Evolutionary conservation across 208 protist genomes (phyloP).

Genomic region (Leishmania amazonensis): DNA sequence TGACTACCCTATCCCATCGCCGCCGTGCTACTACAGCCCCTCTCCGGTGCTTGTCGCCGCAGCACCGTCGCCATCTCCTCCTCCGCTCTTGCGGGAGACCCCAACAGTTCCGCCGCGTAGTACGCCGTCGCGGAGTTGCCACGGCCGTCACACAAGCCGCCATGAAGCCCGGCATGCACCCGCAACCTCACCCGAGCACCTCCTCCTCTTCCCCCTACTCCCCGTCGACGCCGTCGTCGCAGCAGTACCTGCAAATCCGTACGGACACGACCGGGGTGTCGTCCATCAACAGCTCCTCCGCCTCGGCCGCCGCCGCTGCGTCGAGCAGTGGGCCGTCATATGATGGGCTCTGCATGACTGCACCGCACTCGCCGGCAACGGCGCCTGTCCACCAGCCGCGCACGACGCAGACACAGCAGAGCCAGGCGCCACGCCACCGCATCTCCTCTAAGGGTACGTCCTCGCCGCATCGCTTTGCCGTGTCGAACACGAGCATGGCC

Average conservation of each 20-base stretch:
- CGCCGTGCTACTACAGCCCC: not conserved
- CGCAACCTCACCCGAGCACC: not conserved
- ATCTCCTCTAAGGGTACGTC: not conserved
- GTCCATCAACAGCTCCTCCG: constrained; percentile 21
- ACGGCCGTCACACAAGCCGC: not conserved
- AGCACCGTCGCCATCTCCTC: not conserved
- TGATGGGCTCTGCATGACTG: not conserved
- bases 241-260: constrained; percentile 23
- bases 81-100: not conserved
- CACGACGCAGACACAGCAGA: constrained; percentile 6
- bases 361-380: not conserved
- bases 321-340: not conserved
- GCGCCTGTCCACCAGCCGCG: not conserved
- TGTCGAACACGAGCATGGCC: constrained; percentile 20
- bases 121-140: not conserved
- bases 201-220: not conserved
- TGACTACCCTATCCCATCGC: not conserved
- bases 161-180: constrained; percentile 1
- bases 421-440: not conserved
- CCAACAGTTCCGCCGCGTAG: not conserved
- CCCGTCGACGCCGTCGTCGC: constrained; percentile 5
- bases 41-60: not conserved
- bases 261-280: constrained; percentile 22
- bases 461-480: constrained; percentile 2
- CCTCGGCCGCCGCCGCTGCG: not conserved